phyloP scores from a whole-genome alignment of 805 yeast genomes.

The Wickerhamiella nectarea region DNA sequence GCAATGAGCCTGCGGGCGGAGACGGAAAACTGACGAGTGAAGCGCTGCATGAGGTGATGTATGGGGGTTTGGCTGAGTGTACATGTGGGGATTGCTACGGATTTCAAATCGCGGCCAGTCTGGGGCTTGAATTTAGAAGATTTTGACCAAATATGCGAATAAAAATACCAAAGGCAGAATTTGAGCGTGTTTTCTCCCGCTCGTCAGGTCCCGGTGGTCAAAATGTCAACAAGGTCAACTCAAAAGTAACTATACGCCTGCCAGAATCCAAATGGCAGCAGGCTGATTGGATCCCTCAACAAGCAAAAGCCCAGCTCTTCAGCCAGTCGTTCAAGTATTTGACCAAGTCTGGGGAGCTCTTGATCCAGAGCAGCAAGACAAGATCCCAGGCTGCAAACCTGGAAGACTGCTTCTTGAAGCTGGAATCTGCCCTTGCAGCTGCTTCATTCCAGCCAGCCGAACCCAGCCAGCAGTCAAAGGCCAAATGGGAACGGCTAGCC shows the following conservation, averaged over 20 bases:
- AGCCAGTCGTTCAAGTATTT: slow-evolving; percentile 35
- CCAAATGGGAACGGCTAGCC: slow-evolving; percentile 37
- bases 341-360: slow-evolving; percentile 40
- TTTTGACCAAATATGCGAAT: neutral
- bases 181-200: slow-evolving; percentile 37
- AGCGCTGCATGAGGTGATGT: neutral
- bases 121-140: too few species aligned
- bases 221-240: slow-evolving; percentile 56
- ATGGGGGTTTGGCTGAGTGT: neutral
- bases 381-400: slow-evolving; percentile 48
- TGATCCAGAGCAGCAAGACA: slow-evolving; percentile 46
- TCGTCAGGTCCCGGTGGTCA: slow-evolving; percentile 85
- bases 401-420: slow-evolving; percentile 45
- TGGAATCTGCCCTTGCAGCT: slow-evolving; percentile 38
- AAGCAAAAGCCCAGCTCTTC: slow-evolving; percentile 31
- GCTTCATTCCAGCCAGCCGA: slow-evolving; percentile 37
- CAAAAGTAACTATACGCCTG: slow-evolving; percentile 51
- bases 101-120: neutral
- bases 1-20: slow-evolving; percentile 27
- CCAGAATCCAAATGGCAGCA: slow-evolving; percentile 32
- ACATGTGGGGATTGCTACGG: neutral
- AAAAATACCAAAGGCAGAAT: slow-evolving; percentile 22
- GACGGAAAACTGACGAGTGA: slow-evolving; percentile 14
- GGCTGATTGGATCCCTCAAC: slow-evolving; percentile 47
- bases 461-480: slow-evolving; percentile 31